Evolutionary conservation across 108 stramenopile genomes (phyloP), one percentile per base, ranked within the genome.

Genomic region (Mayamaea pseudoterrestris): DNA sequence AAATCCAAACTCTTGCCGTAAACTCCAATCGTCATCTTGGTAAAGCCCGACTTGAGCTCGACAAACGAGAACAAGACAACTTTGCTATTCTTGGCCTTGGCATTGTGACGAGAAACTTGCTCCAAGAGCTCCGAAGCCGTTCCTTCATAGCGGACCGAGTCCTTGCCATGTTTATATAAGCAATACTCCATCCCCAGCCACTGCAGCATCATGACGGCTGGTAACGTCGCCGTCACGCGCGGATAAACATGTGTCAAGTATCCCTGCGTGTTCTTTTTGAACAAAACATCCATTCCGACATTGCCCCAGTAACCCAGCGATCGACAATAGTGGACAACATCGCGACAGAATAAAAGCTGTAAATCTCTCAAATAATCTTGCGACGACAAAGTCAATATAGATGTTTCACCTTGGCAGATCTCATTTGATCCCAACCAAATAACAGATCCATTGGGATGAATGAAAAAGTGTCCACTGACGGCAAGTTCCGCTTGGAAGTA

Each of bases 241-340:
- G 61, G 61, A 32, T 63, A 56, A 27, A 63, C 44, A 50, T 63
- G 55, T 11, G 56, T 55, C 18, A 63, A 12, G 22, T 63, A 56
- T 9, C 61, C 61, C 5, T 26, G 7, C 11, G 55, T 55, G 14
- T 25, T 31, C 12, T 27, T 34, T 23, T 63, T 55, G 44, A 63
- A 56, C 41, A 63, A 25, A 2, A 63, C 55, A 32, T 63, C 61
- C 17, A 63, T 30, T 4, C 61, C 61, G 40, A 47, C 48, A 30
- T 49, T 56, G 8, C 61, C 61, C 61, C 61, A 63, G 27, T 56
- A 63, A 7, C 54, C 54, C 18, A 57, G 46, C 5, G 44, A 49
- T 18, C 28, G 40, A 26, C 55, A 63, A 55, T 63, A 63, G 22
- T 46, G 17, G n/a, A 37, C 61, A 3, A 63, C 61, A n/a, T 63